A percentile compares a stretch with the other conserved stretches of the same genome.
Conservation (phyloP, 345 rosid genomes). For the Heritiera fomes region DNA sequence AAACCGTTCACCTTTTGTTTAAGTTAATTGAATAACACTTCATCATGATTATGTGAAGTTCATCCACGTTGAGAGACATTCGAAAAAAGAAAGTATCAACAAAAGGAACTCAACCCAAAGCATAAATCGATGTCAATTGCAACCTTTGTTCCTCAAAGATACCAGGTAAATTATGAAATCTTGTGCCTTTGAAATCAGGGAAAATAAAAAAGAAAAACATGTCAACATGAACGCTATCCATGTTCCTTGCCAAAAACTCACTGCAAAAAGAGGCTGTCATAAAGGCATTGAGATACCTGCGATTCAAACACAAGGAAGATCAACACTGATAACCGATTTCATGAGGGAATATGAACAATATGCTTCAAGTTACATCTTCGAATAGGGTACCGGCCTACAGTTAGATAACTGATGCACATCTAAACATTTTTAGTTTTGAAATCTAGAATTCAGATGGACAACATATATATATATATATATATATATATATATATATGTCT, state of each 20-base stretch:
- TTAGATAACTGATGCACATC: too few relatives aligned
- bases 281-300: conserved; percentile 11
- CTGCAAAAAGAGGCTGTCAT: conserved; percentile 5
- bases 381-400: too few relatives aligned
- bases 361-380: not conserved
- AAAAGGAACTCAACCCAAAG: not conserved
- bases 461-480: too few relatives aligned
- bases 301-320: not conserved
- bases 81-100: not conserved
- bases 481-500: too few relatives aligned
- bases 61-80: not conserved
- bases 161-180: not conserved
- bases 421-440: too few relatives aligned
- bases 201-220: not conserved
- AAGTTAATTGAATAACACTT: not conserved
- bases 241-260: not conserved
- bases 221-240: not conserved
- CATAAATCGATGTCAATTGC: not conserved
- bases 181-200: not conserved
- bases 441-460: too few relatives aligned
- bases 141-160: not conserved
- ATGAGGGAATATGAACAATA: not conserved
- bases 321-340: not conserved
- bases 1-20: not conserved
- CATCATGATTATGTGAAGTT: not conserved